These are phyloP conservation scores for Dicorynia guianensis DNA, from an alignment of 306 rosid species.

Conservation along the genomic window DNA sequence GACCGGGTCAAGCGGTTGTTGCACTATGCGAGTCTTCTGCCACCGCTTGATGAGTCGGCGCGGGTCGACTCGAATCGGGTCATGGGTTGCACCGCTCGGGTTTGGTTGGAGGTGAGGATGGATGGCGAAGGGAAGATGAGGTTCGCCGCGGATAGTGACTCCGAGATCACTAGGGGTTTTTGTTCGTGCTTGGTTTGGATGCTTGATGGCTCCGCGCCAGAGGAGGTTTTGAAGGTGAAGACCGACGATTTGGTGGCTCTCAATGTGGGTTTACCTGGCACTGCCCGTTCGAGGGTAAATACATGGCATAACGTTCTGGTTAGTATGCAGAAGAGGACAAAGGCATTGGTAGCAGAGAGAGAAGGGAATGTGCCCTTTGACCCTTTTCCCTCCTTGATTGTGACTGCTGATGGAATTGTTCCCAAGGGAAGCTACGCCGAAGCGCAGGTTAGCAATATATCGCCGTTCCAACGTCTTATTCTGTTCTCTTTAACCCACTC, in stretches of 20 bases:
- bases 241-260: constrained; percentile 77
- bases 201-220: constrained; percentile 76
- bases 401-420: constrained; percentile 67
- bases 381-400: constrained; percentile 77
- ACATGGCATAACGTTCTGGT: constrained; percentile 95
- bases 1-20: constrained; percentile 74
- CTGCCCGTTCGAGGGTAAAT: constrained; percentile 75
- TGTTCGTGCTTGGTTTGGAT: constrained; percentile 78
- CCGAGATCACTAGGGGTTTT: constrained; percentile 82
- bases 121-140: constrained; percentile 73
- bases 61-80: constrained; percentile 79
- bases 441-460: constrained; percentile 76
- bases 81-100: constrained; percentile 96
- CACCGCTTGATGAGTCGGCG: constrained; percentile 48
- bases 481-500: not conserved
- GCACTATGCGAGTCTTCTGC: constrained; percentile 55
- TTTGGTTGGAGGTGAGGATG: constrained; percentile 72
- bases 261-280: constrained; percentile 66
- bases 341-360: constrained; percentile 66
- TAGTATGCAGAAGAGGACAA: constrained; percentile 84
- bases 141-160: constrained; percentile 83
- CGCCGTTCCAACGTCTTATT: not conserved
- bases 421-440: constrained; percentile 93
- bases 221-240: constrained; percentile 64
- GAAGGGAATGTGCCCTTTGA: constrained; percentile 72